Conservation (phyloP, 305 asterid genomes). For the Rubia peregrina region DNA sequence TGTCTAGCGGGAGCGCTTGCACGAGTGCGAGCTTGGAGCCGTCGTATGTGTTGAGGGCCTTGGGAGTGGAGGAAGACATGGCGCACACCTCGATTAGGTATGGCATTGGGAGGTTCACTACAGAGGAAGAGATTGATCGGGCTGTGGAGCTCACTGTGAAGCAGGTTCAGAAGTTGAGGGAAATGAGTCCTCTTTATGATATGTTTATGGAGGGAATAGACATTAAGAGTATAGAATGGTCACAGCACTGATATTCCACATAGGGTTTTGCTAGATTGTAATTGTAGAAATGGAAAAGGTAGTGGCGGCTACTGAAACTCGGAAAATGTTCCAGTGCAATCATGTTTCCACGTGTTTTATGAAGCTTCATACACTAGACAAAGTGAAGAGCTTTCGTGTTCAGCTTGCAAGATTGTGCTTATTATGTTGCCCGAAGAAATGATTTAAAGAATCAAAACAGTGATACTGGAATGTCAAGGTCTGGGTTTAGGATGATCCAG, state of each 20-base stretch:
- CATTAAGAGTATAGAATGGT: conserved; percentile 80
- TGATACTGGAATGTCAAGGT: background rate
- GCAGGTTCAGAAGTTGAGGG: conserved; percentile 92
- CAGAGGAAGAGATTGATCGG: conserved; percentile 77
- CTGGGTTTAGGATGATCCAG: background rate
- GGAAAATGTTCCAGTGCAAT: background rate
- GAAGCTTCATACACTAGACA: background rate
- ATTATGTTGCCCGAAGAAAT: background rate
- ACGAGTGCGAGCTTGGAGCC: conserved; percentile 98
- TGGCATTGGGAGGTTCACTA: conserved; percentile 93
- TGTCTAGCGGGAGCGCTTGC: conserved; percentile 96
- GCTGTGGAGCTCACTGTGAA: conserved; percentile 78
- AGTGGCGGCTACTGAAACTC: background rate
- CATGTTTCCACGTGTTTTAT: background rate
- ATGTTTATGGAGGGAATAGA: conserved; percentile 93
- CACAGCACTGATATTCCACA: conserved; percentile 51
- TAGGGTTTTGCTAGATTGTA: conserved; percentile 10
- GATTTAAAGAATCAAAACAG: background rate
- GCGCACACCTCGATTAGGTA: conserved; percentile 94
- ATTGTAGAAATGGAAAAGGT: background rate
- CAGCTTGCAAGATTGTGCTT: background rate
- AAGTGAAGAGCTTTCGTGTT: background rate
- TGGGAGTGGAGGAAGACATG: conserved; percentile 98
- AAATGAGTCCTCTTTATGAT: conserved; percentile 93
- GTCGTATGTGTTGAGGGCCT: conserved; percentile 83